These are phyloP conservation scores for Groenewaldozyma sp. DNA, from an alignment of 1,139 yeast genomes.

Conservation along the genomic window DNA sequence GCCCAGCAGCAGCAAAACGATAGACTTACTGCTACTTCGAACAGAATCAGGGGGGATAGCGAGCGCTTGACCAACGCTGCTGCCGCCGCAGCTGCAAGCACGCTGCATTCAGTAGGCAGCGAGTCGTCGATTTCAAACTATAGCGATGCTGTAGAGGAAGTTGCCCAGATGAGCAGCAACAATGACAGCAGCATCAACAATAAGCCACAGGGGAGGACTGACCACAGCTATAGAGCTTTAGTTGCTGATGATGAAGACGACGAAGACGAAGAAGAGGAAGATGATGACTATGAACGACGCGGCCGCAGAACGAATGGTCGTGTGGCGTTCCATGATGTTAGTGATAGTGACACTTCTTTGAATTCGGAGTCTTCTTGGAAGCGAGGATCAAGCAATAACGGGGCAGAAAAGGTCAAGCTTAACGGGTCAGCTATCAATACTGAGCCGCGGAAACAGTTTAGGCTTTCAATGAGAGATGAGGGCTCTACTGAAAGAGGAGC, in stretches of 20 bases:
- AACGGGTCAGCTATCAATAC: background rate
- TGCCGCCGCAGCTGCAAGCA: slow-evolving; percentile 17
- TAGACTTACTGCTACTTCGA: background rate
- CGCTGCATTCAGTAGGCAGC: background rate
- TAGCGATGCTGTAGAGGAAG: slow-evolving; percentile 7
- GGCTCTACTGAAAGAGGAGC: slow-evolving; percentile 2
- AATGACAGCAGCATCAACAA: background rate
- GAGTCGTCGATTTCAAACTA: slow-evolving; percentile 1
- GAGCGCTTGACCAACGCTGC: slow-evolving; percentile 9
- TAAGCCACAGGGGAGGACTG: background rate
- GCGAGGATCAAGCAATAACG: slow-evolving; percentile 10
- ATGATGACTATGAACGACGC: background rate
- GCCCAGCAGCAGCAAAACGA: slow-evolving; percentile 1
- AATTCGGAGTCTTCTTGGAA: slow-evolving; percentile 27
- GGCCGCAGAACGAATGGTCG: background rate
- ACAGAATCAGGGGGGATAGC: background rate
- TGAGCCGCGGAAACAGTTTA: slow-evolving; percentile 7
- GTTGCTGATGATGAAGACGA: slow-evolving; percentile 9
- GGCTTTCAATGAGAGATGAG: slow-evolving; percentile 12
- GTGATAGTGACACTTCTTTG: slow-evolving; percentile 23
- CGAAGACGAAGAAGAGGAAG: slow-evolving; percentile 3
- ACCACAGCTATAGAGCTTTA: slow-evolving; percentile 6
- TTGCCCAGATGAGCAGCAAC: background rate
- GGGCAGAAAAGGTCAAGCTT: no score
- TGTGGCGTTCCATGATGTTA: slow-evolving; percentile 9